Base-by-base conservation (phyloP, 176 grass and related monocot species). In the bread wheat (Triticum aestivum) region DNA sequence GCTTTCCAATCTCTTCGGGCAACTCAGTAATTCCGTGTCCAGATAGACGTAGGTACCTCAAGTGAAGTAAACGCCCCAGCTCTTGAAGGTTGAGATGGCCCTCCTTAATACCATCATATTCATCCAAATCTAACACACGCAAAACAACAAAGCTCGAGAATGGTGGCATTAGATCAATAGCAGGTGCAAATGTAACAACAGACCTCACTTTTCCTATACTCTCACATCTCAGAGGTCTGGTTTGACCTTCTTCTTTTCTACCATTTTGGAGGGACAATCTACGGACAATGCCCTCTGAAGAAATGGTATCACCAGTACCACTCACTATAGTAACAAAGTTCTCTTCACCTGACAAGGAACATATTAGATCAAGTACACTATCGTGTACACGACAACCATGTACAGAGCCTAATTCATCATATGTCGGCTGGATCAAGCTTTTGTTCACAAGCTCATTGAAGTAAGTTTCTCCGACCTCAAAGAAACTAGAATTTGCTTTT, bases 341-440 rank as follows among this genome's bases (percentile, higher is more conserved):
- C 32, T 52, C 41, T 24, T 85, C 61, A 0, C 41, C 65, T 35
- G 83, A 51, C 8, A 85, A 66, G 17, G 27, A 65, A 3, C 27
- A 6, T 6, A 85, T 51, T 15, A 85, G 41, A 23, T 85, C 83
- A 35, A 77, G 72, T 1, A 85, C 8, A 42, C 76, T 85, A 47
- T 85, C 72, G 27, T 83, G 81, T 11, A 82, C 45, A 2, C 7
- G 30, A 3, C 44, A 82, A 24, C 1, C 9, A 17, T 5, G 0
- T 26, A 35, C 5, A 2, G 0, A 17, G 20, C 13, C 6, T n/a
- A n/a, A n/a, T n/a, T 0, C 0, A 3, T 15, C 27, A 66, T 66
- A 66, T 32, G 15, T 5, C 5, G 27, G 27, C 12, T 14, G 26
- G 5, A 66, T 61, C 17, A 65, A 14, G 32, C 20, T 84, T 84